Evolutionary conservation across 345 rosid genomes (phyloP).

Genomic region (Raphanus raphanistrum): DNA sequence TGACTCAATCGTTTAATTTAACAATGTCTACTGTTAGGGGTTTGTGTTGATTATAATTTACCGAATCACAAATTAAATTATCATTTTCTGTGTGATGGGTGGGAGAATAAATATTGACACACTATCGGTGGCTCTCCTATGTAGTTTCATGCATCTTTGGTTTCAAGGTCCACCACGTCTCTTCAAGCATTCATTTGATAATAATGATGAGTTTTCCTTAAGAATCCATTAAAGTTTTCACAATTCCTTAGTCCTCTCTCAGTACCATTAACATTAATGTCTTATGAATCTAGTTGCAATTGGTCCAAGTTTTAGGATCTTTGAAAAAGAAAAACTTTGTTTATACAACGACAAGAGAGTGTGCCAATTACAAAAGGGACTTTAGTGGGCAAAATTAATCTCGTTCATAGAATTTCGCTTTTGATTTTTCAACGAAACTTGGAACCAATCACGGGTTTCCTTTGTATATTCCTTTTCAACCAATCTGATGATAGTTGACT

Average conservation of each 20-base stretch:
- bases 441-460: slow-evolving; percentile 29
- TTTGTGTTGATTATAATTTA: slow-evolving; percentile 5
- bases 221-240: neutral
- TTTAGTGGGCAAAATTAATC: slow-evolving; percentile 23
- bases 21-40: neutral
- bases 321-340: neutral
- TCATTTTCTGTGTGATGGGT: slow-evolving; percentile 23
- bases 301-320: neutral
- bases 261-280: neutral
- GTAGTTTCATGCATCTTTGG: slow-evolving; percentile 25
- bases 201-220: neutral
- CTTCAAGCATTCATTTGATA: neutral
- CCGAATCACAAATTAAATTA: slow-evolving; percentile 10
- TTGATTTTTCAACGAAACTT: slow-evolving; percentile 35
- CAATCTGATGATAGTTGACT: neutral
- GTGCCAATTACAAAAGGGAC: slow-evolving; percentile 17
- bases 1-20: neutral
- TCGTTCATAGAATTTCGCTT: slow-evolving; percentile 32
- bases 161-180: slow-evolving; percentile 28
- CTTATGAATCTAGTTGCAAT: neutral
- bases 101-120: slow-evolving; percentile 36
- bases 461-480: slow-evolving; percentile 16
- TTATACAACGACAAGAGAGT: slow-evolving; percentile 11
- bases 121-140: slow-evolving; percentile 31
- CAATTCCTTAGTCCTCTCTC: neutral